Base-by-base conservation (phyloP, 768 basidiomycete species). In the Leccinum boreale region DNA sequence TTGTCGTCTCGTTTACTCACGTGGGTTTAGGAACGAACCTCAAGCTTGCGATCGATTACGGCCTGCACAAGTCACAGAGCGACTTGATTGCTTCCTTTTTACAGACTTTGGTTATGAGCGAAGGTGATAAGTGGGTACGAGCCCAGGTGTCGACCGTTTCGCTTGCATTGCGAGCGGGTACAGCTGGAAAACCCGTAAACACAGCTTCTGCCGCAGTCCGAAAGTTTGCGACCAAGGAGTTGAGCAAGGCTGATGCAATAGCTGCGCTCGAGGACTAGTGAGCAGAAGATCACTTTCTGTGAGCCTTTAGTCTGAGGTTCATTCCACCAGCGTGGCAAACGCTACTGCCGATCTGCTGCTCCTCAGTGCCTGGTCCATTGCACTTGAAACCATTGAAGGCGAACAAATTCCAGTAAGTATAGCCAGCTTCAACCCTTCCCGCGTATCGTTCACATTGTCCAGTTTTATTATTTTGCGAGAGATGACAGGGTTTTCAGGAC, bases 81-180 rank as follows among this genome's bases (percentile, higher is more conserved):
- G 87, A 92, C 66, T 80, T 98, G 47, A 89, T 92, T 51, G 90
- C 95, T 4, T 94, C 92, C 1, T 98, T 95, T 73, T 77, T 98
- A 65, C 95, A 98, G 75, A 93, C 93, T 15, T 77, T 98, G 35
- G 85, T 98, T 63, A 98, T 98, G 95, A 93, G 90, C 56, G 94
- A 97, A 77, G 95, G 95, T 15, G 91, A 95, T 63, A 81, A 84
- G 60, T 97, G 92, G 91, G 82, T 98, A n/a, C 77, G 77, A 57
- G 80, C 84, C 3, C 84, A 93, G 58, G 81, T 86, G 4, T 79
- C 82, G 17, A 84, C 83, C 48, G 76, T 94, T 54, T 80, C 85
- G 0, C 80, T 87, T 45, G 87, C 92, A 3, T 75, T 97, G 56
- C 82, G 84, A 45, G 77, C 81, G 1, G 88, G 87, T 0, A 81